These are phyloP conservation scores for Eucalyptus tenuipes DNA, from an alignment of 345 rosid species.

Conservation along the genomic window DNA sequence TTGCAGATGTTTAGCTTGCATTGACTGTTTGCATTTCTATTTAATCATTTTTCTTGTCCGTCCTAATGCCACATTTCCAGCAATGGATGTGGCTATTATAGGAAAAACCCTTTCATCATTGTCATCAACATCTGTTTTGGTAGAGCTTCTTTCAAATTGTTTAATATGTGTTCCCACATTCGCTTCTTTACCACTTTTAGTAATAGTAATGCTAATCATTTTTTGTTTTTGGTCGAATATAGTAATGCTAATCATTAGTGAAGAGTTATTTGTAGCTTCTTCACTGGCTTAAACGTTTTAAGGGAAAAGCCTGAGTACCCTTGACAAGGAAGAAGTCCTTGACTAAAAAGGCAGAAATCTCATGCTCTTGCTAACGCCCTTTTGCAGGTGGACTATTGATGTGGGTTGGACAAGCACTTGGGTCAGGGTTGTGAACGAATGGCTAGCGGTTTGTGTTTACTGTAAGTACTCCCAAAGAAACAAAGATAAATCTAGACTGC, in stretches of 20 bases:
- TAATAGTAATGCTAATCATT: not conserved
- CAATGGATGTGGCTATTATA: not conserved
- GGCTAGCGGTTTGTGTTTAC: slow-evolving; percentile 96
- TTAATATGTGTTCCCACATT: not conserved
- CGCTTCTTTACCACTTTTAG: not conserved
- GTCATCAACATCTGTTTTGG: not conserved
- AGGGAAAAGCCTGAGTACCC: not conserved
- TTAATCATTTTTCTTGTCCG: not conserved
- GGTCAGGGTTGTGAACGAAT: slow-evolving; percentile 89
- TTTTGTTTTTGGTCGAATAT: not conserved
- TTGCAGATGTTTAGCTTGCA: not conserved
- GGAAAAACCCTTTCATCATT: not conserved
- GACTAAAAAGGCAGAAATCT: not conserved
- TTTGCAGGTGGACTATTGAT: slow-evolving; percentile 87
- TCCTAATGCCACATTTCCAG: not conserved
- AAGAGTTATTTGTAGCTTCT: not conserved
- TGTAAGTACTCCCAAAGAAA: slow-evolving; percentile 30
- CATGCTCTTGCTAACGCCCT: not conserved
- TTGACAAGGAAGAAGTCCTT: not conserved
- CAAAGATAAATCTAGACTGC: not conserved
- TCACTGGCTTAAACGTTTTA: not conserved
- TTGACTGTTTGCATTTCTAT: not conserved
- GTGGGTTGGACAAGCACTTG: slow-evolving; percentile 99
- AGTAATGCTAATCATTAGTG: not conserved
- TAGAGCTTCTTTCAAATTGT: not conserved